Evolutionary conservation across 2,329 filamentous ascomycete genomes (phyloP).

Genomic region (Emergomyces orientalis): DNA sequence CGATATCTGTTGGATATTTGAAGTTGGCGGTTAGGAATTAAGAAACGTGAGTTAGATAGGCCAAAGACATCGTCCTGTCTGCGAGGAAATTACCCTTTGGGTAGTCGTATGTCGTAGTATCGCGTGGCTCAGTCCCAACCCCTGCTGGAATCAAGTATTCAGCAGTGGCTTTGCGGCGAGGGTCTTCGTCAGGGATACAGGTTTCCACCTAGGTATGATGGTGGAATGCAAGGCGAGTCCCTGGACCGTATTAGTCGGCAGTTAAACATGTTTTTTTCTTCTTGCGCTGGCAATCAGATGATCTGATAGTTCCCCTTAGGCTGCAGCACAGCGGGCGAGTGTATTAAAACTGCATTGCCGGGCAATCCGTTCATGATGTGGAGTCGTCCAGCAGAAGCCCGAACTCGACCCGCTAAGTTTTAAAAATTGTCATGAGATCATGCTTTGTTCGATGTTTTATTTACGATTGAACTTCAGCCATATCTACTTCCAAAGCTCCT

Average conservation of each 20-base stretch:
- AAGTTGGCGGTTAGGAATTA: too few relatives aligned
- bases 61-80: neutral
- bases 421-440: neutral
- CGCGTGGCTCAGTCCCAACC: neutral
- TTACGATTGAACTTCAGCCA: too few relatives aligned
- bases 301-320: neutral
- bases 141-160: neutral
- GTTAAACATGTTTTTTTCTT: too few relatives aligned
- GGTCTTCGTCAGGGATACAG: neutral
- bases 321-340: too few relatives aligned
- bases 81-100: neutral
- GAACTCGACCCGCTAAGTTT: neutral
- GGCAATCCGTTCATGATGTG: too few relatives aligned
- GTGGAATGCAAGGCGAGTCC: neutral
- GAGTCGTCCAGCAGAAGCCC: neutral
- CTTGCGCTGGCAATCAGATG: neutral
- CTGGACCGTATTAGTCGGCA: too few relatives aligned
- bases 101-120: neutral
- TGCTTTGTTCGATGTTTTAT: neutral
- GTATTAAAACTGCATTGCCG: too few relatives aligned
- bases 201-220: too few relatives aligned
- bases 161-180: neutral
- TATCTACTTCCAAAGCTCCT: too few relatives aligned
- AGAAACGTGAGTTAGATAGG: too few relatives aligned
- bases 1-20: too few relatives aligned